A percentile compares a stretch with the other conserved stretches of the same genome.
Evolutionary conservation across 306 rosid species (phyloP).

Genomic region (Cicer cuneatum): DNA sequence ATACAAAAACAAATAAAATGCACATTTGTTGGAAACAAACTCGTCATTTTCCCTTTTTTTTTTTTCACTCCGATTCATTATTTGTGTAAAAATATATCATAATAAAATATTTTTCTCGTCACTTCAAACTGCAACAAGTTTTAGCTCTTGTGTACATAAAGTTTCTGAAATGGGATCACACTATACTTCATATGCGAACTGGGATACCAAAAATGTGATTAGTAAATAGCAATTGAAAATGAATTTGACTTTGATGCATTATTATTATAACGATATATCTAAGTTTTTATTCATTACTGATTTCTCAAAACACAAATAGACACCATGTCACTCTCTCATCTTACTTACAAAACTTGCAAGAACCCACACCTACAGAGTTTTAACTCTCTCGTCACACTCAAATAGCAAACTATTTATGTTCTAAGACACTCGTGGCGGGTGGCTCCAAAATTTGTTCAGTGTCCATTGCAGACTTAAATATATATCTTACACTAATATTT

Average conservation of each 20-base stretch:
- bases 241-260: not conserved
- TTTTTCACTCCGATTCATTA: no score
- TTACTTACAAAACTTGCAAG: slow-evolving; percentile 36
- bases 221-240: no score
- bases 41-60: no score
- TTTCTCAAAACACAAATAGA: slow-evolving; percentile 7
- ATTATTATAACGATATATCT: not conserved
- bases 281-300: slow-evolving; percentile 32
- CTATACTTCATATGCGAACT: no score
- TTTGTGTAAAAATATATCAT: no score
- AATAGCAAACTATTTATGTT: slow-evolving; percentile 14
- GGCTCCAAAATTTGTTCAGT: slow-evolving; percentile 4
- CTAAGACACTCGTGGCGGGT: not conserved
- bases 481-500: not conserved
- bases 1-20: no score
- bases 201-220: no score
- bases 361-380: slow-evolving; percentile 15
- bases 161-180: no score
- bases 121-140: no score
- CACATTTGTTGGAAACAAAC: no score
- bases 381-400: not conserved
- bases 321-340: slow-evolving; percentile 23
- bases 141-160: no score
- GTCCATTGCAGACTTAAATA: slow-evolving; percentile 5
- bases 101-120: no score